Conservation (phyloP, 768 basidiomycete species). For the Termitomyces sp. region DNA sequence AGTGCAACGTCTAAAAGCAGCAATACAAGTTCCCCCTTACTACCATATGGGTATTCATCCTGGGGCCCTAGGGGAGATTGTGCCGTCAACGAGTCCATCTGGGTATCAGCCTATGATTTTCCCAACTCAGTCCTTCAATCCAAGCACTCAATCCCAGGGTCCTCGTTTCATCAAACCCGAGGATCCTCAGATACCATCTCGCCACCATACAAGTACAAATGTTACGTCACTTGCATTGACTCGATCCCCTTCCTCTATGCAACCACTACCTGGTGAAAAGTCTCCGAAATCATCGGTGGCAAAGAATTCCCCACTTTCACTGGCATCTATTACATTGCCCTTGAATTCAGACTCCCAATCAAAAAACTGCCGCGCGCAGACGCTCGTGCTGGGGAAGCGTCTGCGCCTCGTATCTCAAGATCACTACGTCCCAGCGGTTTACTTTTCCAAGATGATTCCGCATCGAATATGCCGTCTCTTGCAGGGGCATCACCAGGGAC, state of each 20-base stretch:
- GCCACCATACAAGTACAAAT: constrained; percentile 15
- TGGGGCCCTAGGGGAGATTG: constrained; percentile 28
- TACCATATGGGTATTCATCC: constrained; percentile 26
- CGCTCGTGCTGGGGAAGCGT: constrained; percentile 71
- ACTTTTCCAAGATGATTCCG: constrained; percentile 18
- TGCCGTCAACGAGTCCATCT: constrained; percentile 21
- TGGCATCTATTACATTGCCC: constrained; percentile 36
- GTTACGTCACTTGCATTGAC: constrained; percentile 19
- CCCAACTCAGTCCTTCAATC: constrained; percentile 25
- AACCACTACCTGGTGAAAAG: constrained; percentile 14
- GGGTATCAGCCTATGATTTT: constrained; percentile 30
- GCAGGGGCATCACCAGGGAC: constrained; percentile 18
- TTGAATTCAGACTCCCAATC: constrained; percentile 36
- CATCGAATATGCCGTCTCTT: constrained; percentile 8
- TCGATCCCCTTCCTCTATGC: constrained; percentile 15
- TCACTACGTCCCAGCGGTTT: constrained; percentile 36
- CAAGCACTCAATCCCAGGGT: constrained; percentile 17
- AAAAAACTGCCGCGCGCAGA: constrained; percentile 83
- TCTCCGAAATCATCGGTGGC: constrained; percentile 19
- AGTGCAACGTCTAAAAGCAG: constrained; percentile 41
- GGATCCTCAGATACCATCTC: constrained; percentile 16
- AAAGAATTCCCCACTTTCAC: constrained; percentile 30
- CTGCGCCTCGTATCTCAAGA: constrained; percentile 51
- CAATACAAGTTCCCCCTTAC: constrained; percentile 19
- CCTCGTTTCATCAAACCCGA: constrained; percentile 22